Conservation (phyloP, 805 yeast species). For the Ogataea pini region DNA sequence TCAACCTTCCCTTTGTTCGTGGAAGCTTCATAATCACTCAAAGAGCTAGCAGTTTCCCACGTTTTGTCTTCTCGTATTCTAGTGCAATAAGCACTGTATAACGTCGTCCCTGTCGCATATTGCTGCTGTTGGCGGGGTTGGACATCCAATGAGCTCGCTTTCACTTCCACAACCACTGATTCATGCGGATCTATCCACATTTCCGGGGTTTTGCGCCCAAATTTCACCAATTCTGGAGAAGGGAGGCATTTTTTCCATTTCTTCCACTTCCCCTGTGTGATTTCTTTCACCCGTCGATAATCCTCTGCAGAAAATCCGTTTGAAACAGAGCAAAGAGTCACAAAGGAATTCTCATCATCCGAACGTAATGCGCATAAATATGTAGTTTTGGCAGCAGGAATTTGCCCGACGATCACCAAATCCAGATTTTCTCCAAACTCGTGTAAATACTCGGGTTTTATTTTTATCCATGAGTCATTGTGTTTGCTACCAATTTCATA, state of each 20-base stretch:
- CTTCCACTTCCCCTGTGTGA: conserved; percentile 65
- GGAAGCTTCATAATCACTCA: conserved; percentile 48
- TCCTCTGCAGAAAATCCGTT: conserved; percentile 77
- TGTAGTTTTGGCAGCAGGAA: conserved; percentile 68
- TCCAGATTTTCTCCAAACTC: conserved; percentile 88
- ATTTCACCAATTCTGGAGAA: conserved; percentile 44
- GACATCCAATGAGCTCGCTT: conserved; percentile 70
- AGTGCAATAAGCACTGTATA: conserved; percentile 75
- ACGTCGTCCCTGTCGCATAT: conserved; percentile 67
- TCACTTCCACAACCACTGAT: conserved; percentile 78
- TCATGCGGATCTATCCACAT: conserved; percentile 80
- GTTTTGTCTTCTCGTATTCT: conserved; percentile 68
- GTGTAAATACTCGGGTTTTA: conserved; percentile 87
- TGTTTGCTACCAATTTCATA: conserved; percentile 65
- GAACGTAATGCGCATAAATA: conserved; percentile 71
- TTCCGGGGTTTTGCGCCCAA: conserved; percentile 64
- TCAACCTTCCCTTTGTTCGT: conserved; percentile 23
- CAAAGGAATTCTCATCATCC: conserved; percentile 43
- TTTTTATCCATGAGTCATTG: conserved; percentile 71
- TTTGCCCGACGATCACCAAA: conserved; percentile 74
- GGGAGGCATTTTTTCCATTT: conserved; percentile 41
- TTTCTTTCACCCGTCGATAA: conserved; percentile 55
- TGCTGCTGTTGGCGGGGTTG: conserved; percentile 41
- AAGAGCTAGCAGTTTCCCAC: conserved; percentile 53
- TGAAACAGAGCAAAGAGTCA: conserved; percentile 76